Evolutionary conservation across 148 eudicot species (phyloP), one percentile per base, ranked within the genome.

Genomic region (Pharnaceum exiguum): DNA sequence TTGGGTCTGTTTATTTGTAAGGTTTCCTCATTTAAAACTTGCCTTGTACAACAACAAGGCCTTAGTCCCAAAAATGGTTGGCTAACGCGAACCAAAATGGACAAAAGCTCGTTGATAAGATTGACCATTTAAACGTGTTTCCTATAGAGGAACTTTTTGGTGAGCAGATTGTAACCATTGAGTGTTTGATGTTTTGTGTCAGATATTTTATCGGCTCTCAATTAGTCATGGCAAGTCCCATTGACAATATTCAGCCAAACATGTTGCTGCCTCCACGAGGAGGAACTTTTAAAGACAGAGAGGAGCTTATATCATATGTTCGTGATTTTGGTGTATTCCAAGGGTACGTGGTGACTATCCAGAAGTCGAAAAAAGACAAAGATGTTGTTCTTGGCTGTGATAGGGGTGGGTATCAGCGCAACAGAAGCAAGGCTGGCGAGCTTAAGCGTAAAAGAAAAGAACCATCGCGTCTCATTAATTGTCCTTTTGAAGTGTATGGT

Each of bases 401-500:
- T 32, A 75, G 83, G 71, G 79, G 83, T 64, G 83, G 83, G 57
- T 75, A 62, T 56, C 58, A 73, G 46, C 77, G 83, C 55, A 70
- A 58, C 31, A 69, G 77, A 23, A 52, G 58, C 12, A 79, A 71
- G 23, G 29, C 76, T 40, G 79, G 73, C 27, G 79, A 72, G 57
- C 51, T 39, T 46, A 75, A 75, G 59, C 74, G 77, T 25, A 75
- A 71, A 62, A 65, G 79, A 60, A 79, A 75, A 59, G 51, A 51
- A 27, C 51, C 64, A 15, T 71, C 79, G 25, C 75, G 79, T n/a
- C 71, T 68, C 45, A 79, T 79, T 31, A 75, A 79, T 48, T 79
- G 79, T 44, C 83, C 83, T 57, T 79, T 79, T 68, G 77, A 79
- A 68, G 79, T 49, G 18, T 42, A 65, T 38, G 83, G 83, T 47